Base-by-base conservation (phyloP, 345 rosid species). In the Hibiscus mutabilis region DNA sequence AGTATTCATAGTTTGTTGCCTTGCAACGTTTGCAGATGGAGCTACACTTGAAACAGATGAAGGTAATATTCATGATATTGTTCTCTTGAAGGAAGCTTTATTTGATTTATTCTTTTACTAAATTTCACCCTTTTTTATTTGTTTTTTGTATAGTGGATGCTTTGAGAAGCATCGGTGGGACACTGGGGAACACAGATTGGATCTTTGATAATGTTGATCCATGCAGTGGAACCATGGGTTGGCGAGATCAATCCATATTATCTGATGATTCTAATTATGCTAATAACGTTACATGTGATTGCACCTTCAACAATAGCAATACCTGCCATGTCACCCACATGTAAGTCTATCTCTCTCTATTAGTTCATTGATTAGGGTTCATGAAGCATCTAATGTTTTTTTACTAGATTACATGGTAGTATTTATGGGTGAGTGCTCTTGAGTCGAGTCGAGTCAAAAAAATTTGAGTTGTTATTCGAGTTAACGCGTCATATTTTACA, bases 131-230 rank as follows among this genome's bases (percentile, higher is more conserved):
- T 13, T 53, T 10, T 25, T 25, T 35, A 35, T 35, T 1, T 2
- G 11, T 59, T 14, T 5, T 14, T 27, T 16, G 0, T 33, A 13
- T 5, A 88, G 91, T 85, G 69, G 76, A 84, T 6, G 85, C 84
- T 57, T 66, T 90, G 44, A 57, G 40, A 65, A 78, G 65, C 14
- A 75, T 90, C 75, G 86, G 69, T 29, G 77, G 56, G 53, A 83
- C 53, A 12, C 15, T 90, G 31, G 81, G 84, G 73, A 88, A 86
- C 75, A 79, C 0, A 1, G 31, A 72, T 8, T 90, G 93, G 91
- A 58, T 84, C 14, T 90, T 85, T 49, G 25, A 4, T 5, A 75
- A 4, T 5, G 76, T 77, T 10, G 88, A 90, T 79, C 92, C 92
- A 35, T 88, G 92, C 74, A 73, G 79, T 70, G 24, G 52, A 14